A percentile compares a stretch with the other conserved stretches of the same genome.
phyloP scores from a whole-genome alignment of 1,139 yeast genomes.

The Suhomyces bribrorum region DNA sequence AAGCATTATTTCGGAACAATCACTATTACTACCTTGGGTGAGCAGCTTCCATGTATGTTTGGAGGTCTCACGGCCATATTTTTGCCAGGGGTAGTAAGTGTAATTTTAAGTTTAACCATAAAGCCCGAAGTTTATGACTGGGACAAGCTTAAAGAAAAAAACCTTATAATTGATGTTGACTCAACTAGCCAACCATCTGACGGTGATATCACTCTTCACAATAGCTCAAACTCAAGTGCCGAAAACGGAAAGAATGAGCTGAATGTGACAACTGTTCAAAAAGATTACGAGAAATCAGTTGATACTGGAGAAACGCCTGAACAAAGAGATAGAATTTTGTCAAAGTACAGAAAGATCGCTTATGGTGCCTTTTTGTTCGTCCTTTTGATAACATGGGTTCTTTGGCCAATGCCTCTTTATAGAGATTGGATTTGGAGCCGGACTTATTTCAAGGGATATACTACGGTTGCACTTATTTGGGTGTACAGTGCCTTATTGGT shows the following conservation, averaged over 20 bases:
- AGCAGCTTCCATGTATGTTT: constrained; percentile 12
- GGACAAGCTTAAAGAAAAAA: constrained; percentile 25
- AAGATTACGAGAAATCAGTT: background rate
- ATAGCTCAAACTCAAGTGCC: background rate
- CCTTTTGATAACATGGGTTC: constrained; percentile 37
- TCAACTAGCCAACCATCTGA: constrained; percentile 6
- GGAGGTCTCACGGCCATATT: constrained; percentile 31
- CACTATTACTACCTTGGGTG: constrained; percentile 18
- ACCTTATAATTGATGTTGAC: constrained; percentile 22
- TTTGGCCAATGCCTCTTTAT: constrained; percentile 51
- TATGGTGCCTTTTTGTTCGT: constrained; percentile 28
- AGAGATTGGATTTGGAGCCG: constrained; percentile 44
- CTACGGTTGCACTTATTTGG: constrained; percentile 42
- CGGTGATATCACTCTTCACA: background rate
- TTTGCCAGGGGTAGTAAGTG: constrained; percentile 31
- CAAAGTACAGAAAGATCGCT: constrained; percentile 23
- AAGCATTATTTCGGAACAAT: constrained; percentile 27
- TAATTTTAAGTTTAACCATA: constrained; percentile 27
- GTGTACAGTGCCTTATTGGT: constrained; percentile 31
- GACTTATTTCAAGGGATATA: constrained; percentile 44
- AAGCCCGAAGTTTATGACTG: constrained; percentile 36
- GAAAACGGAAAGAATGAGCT: constrained; percentile 8
- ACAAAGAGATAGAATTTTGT: constrained; percentile 2
- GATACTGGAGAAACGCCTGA: background rate
- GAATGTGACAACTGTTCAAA: background rate